Conservation (phyloP, 495 filamentous ascomycete species). For the Podospora pseudoanserina region DNA sequence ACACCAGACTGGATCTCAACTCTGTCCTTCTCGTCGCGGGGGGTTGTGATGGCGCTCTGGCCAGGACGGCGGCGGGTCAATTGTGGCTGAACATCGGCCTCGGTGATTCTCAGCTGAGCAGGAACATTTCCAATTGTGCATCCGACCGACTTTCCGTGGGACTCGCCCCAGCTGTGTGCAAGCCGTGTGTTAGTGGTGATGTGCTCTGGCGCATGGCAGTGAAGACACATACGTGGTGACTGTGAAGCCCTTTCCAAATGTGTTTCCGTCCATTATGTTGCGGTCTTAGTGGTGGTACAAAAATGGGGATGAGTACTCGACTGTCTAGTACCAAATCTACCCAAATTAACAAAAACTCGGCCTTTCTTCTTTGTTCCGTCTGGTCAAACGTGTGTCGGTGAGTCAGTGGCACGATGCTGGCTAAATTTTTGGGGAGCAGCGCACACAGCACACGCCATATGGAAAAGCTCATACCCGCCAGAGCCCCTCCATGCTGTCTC, state of each 20-base stretch:
- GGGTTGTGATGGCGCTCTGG: conserved; percentile 86
- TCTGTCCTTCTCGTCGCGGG: conserved; percentile 85
- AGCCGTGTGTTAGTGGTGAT: conserved; percentile 14
- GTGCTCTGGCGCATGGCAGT: neutral
- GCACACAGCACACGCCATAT: neutral
- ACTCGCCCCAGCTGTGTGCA: conserved; percentile 72
- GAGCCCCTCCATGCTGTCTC: conserved; percentile 17
- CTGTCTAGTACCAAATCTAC: neutral
- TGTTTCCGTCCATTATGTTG: conserved; percentile 62
- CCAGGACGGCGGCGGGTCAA: conserved; percentile 89
- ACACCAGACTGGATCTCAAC: conserved; percentile 94
- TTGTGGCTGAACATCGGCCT: conserved; percentile 90
- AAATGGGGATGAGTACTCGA: neutral
- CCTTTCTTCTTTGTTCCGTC: neutral
- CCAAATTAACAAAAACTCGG: neutral
- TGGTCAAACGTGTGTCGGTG: neutral
- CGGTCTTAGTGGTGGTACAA: neutral
- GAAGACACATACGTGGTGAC: conserved; percentile 70
- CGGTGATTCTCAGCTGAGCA: conserved; percentile 82
- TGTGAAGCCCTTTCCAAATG: conserved; percentile 80
- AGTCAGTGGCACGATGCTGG: conserved; percentile 8
- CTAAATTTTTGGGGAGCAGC: conserved; percentile 10
- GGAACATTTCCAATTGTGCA: conserved; percentile 87
- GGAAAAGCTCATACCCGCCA: conserved; percentile 20
- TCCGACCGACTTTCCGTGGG: conserved; percentile 85